Conservation (phyloP, 129 eudicot genomes). For the Tagetes patula region DNA sequence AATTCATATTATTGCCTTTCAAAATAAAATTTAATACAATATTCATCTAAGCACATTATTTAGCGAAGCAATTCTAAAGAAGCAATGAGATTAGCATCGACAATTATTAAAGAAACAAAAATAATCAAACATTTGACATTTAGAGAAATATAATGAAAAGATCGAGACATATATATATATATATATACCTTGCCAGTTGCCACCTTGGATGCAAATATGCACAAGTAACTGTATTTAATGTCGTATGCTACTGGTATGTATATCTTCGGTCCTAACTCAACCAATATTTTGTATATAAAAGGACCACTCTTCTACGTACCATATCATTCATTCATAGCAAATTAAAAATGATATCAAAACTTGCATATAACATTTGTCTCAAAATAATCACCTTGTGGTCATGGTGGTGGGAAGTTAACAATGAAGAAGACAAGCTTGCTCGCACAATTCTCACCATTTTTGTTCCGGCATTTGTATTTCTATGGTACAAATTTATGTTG, state of each 20-base stretch:
- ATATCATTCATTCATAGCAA: neutral
- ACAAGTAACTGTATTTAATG: neutral
- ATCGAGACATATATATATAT: no score
- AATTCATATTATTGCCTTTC: no score
- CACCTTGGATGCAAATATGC: neutral
- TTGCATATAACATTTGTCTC: slow-evolving; percentile 1
- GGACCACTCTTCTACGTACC: neutral
- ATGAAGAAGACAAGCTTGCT: neutral
- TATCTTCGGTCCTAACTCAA: neutral
- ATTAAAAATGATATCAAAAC: slow-evolving; percentile 2
- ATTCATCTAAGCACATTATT: no score
- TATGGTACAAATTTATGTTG: slow-evolving; percentile 6
- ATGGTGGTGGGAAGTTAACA: slow-evolving; percentile 21
- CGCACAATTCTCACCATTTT: slow-evolving; percentile 12
- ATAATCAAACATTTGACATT: no score
- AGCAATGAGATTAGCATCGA: no score
- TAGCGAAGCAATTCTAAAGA: no score
- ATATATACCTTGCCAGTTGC: no score
- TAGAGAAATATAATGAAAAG: no score
- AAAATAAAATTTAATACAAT: no score
- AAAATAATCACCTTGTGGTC: slow-evolving; percentile 22
- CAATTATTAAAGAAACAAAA: no score
- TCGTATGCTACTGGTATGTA: neutral
- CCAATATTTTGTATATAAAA: neutral
- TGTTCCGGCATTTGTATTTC: neutral